Conservation (phyloP, 106 monocot species). For the Posidonia australis region DNA sequence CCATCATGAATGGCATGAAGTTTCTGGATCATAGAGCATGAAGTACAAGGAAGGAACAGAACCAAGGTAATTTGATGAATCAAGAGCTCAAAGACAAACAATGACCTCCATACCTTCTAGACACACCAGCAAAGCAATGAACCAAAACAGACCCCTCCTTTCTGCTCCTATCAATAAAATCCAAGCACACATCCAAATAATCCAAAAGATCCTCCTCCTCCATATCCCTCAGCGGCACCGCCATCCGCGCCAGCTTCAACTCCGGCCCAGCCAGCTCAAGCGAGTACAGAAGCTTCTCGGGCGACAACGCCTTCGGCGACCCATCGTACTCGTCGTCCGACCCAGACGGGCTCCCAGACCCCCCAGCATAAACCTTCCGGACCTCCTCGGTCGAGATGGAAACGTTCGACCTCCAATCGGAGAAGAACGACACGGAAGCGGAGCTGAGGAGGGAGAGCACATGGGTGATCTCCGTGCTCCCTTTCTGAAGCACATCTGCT, state of each 20-base stretch:
- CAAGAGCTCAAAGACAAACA: slow-evolving; percentile 3
- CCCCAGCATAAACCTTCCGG: slow-evolving; percentile 45
- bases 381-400: slow-evolving; percentile 59
- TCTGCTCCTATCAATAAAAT: slow-evolving; percentile 70
- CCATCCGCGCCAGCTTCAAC: slow-evolving; percentile 69
- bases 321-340: slow-evolving; percentile 19
- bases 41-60: background rate
- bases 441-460: slow-evolving; percentile 77
- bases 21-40: background rate
- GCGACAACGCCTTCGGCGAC: slow-evolving; percentile 26
- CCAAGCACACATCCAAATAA: slow-evolving; percentile 67
- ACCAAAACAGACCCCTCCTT: slow-evolving; percentile 57
- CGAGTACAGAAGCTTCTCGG: slow-evolving; percentile 46
- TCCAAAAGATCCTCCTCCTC: slow-evolving; percentile 89
- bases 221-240: slow-evolving; percentile 73
- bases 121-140: slow-evolving; percentile 86
- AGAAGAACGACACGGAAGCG: slow-evolving; percentile 78
- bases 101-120: slow-evolving; percentile 50
- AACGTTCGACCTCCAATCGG: slow-evolving; percentile 49
- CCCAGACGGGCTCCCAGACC: slow-evolving; percentile 1
- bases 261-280: slow-evolving; percentile 59
- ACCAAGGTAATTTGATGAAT: background rate
- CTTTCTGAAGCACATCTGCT: slow-evolving; percentile 32
- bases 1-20: too few species aligned
- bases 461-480: slow-evolving; percentile 38